Conservation (phyloP, 2,329 filamentous ascomycete genomes). For the Fusarium sp. region DNA sequence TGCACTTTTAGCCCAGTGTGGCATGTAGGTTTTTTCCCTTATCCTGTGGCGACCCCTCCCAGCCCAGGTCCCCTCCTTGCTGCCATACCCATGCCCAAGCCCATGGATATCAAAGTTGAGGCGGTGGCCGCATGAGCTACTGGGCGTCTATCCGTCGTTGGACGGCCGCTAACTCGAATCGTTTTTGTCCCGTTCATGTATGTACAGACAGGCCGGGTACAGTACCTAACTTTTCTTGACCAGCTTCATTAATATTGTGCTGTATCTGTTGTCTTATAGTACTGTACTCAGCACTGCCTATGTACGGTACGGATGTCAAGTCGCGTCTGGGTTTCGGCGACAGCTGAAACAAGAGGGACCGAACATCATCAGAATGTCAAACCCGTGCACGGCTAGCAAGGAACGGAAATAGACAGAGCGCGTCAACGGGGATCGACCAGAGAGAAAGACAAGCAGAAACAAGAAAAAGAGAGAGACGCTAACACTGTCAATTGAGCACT, state of each 20-base stretch:
- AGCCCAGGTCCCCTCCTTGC: conserved; percentile 9
- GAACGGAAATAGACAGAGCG: conserved; percentile 17
- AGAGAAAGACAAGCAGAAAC: neutral
- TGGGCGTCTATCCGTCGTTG: conserved; percentile 35
- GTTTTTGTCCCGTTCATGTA: conserved; percentile 7
- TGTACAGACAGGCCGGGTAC: neutral
- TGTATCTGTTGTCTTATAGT: neutral
- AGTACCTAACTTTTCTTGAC: neutral
- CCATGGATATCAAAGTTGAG: conserved; percentile 32
- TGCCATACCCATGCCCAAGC: conserved; percentile 11
- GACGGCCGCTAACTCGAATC: conserved; percentile 36
- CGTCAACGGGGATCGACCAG: conserved; percentile 1
- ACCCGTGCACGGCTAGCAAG: conserved; percentile 29
- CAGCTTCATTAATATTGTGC: neutral
- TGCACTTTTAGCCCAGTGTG: conserved; percentile 29
- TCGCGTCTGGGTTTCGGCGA: conserved; percentile 33
- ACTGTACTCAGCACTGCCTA: conserved; percentile 1
- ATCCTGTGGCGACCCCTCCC: conserved; percentile 29
- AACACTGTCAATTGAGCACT: neutral
- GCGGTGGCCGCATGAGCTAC: conserved; percentile 36
- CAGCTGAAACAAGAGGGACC: conserved; percentile 37
- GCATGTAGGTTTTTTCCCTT: conserved; percentile 33
- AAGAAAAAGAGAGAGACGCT: neutral
- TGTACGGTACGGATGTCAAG: conserved; percentile 14
- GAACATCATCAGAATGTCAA: conserved; percentile 27